phyloP scores from a whole-genome alignment of 2,329 filamentous ascomycete species.

The Aspergillus udagawae region DNA sequence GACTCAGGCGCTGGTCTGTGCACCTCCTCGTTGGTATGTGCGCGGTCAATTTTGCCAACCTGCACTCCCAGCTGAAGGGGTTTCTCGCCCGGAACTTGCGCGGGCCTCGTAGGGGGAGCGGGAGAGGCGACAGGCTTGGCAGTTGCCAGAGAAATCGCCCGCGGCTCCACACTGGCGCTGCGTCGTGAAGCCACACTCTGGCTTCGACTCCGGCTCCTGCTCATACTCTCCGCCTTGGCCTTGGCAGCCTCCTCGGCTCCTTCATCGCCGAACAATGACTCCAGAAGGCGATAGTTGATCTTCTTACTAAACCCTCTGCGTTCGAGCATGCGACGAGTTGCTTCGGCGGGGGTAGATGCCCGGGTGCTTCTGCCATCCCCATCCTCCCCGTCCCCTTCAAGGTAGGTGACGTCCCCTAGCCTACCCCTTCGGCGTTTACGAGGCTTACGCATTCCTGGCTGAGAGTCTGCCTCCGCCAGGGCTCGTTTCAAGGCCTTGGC shows the following conservation, averaged over 20 bases:
- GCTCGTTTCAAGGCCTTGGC: conserved; percentile 75
- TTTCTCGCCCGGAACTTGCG: conserved; percentile 1
- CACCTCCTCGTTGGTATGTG: conserved; percentile 21
- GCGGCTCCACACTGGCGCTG: conserved; percentile 25
- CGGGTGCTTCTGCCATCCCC: conserved; percentile 62
- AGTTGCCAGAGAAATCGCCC: conserved; percentile 13
- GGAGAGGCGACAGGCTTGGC: conserved; percentile 14
- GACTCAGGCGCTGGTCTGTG: conserved; percentile 17
- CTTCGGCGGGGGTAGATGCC: conserved; percentile 65
- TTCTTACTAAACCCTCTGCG: conserved; percentile 67
- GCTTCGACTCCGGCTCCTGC: conserved; percentile 32
- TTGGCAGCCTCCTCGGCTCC: conserved; percentile 24
- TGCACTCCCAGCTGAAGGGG: conserved; percentile 2
- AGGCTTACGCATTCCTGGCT: conserved; percentile 39
- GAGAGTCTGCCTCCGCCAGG: conserved; percentile 49
- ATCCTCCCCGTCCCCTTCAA: conserved; percentile 50
- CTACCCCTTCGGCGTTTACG: conserved; percentile 48
- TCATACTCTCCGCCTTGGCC: conserved; percentile 25
- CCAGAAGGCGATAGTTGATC: conserved; percentile 60
- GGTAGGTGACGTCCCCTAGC: conserved; percentile 45
- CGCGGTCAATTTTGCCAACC: conserved; percentile 8
- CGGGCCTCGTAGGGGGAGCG: conserved; percentile 6
- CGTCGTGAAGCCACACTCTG: conserved; percentile 29
- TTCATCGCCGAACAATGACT: conserved; percentile 39
- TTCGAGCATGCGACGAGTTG: conserved; percentile 64